phyloP scores from a whole-genome alignment of 1,139 yeast species.

The Suhomyces wounanorum region DNA sequence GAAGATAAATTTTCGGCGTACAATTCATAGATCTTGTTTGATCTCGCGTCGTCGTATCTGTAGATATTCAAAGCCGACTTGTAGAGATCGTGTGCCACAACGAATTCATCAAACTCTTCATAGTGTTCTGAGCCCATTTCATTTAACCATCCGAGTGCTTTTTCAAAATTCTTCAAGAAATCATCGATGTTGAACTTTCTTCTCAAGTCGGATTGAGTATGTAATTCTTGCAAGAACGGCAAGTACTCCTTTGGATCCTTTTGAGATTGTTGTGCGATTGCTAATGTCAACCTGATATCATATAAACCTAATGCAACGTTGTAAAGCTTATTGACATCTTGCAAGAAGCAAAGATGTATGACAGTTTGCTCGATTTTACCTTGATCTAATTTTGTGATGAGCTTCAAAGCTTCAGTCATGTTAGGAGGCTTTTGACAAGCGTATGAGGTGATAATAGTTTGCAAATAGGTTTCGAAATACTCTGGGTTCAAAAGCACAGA shows the following conservation, averaged over 20 bases:
- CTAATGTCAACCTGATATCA: constrained; percentile 75
- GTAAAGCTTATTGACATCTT: constrained; percentile 84
- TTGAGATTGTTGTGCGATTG: constrained; percentile 93
- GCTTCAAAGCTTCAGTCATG: constrained; percentile 66
- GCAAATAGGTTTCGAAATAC: constrained; percentile 62
- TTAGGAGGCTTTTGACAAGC: constrained; percentile 93
- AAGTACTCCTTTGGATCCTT: constrained; percentile 97
- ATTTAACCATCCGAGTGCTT: constrained; percentile 69
- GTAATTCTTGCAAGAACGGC: constrained; percentile 83
- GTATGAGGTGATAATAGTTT: constrained; percentile 84
- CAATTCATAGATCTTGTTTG: constrained; percentile 53
- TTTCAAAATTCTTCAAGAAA: constrained; percentile 62
- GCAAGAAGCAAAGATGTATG: constrained; percentile 85
- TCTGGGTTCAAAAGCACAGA: constrained; percentile 54
- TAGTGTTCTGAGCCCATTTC: constrained; percentile 51
- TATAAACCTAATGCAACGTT: constrained; percentile 80
- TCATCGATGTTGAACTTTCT: constrained; percentile 80
- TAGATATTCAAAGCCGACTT: constrained; percentile 65
- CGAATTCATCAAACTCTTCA: constrained; percentile 68
- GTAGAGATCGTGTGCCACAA: constrained; percentile 73
- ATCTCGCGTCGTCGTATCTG: constrained; percentile 58
- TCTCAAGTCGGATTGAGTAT: constrained; percentile 65
- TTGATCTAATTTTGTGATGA: constrained; percentile 53
- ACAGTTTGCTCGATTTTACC: constrained; percentile 64
- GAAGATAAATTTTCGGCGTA: constrained; percentile 66